Evolutionary conservation across 345 rosid species (phyloP).

Genomic region (Excoecaria agallocha): DNA sequence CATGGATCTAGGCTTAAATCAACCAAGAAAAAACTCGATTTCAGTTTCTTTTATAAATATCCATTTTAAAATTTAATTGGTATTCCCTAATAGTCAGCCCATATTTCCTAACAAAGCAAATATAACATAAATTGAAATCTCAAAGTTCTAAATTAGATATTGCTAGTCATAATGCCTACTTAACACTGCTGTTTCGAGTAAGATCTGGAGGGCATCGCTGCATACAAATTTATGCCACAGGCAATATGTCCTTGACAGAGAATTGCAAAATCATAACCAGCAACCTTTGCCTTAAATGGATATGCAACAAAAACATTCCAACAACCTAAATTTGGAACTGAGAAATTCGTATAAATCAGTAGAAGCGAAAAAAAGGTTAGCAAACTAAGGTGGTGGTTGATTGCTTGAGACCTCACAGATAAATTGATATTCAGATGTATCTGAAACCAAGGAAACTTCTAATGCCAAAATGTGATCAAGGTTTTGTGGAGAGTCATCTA

Average conservation of each 20-base stretch:
- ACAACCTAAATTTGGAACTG: conserved; percentile 24
- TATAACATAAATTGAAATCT: conserved; percentile 7
- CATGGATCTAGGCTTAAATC: not conserved
- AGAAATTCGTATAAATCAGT: conserved; percentile 48
- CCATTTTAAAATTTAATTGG: not conserved
- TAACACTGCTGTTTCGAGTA: conserved; percentile 25
- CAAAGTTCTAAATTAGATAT: not conserved
- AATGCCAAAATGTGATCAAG: conserved; percentile 18
- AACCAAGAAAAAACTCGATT: not conserved
- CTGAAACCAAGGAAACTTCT: not conserved
- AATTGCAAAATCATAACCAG: not conserved
- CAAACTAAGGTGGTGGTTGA: conserved; percentile 42
- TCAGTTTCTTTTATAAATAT: not conserved
- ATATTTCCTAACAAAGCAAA: conserved; percentile 6
- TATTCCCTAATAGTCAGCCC: not conserved
- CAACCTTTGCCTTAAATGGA: not conserved
- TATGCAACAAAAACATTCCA: not conserved
- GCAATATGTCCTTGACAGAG: not conserved
- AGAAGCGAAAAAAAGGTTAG: conserved; percentile 34
- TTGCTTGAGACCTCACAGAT: conserved; percentile 49
- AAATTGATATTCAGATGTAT: conserved; percentile 19
- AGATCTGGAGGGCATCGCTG: conserved; percentile 27
- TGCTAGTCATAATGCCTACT: conserved; percentile 1
- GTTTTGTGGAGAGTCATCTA: conserved; percentile 12
- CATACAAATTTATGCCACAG: conserved; percentile 20